A percentile compares a stretch with the other conserved stretches of the same genome.
phyloP scores from a whole-genome alignment of 1,284 basidiomycete species.

The Marasmius oreades region DNA sequence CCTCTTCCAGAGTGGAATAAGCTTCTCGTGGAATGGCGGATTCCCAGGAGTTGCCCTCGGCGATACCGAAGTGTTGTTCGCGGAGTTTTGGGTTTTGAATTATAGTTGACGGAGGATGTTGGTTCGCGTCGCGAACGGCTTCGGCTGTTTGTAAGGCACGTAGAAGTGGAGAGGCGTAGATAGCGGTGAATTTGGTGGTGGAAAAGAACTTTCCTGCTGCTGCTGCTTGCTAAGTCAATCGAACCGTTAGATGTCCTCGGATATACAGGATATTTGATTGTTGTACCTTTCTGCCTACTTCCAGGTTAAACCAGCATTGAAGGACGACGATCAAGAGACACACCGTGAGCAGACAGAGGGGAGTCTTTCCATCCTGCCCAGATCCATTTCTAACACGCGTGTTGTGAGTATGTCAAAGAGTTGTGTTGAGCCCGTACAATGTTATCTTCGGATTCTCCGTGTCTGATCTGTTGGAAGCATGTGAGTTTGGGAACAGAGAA shows the following conservation, averaged over 20 bases:
- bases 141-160: slow-evolving; percentile 68
- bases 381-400: slow-evolving; percentile 34
- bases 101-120: slow-evolving; percentile 50
- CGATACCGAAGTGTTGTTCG: slow-evolving; percentile 66
- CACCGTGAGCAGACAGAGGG: slow-evolving; percentile 72
- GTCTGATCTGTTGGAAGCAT: slow-evolving; percentile 49
- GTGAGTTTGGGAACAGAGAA: neutral
- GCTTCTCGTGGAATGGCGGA: slow-evolving; percentile 27
- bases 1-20: slow-evolving; percentile 34
- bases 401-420: slow-evolving; percentile 1
- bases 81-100: slow-evolving; percentile 47
- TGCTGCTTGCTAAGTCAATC: slow-evolving; percentile 60
- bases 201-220: slow-evolving; percentile 64
- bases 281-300: slow-evolving; percentile 27
- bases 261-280: neutral
- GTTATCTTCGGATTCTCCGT: slow-evolving; percentile 73
- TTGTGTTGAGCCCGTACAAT: slow-evolving; percentile 28
- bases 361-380: slow-evolving; percentile 86
- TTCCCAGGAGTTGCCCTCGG: slow-evolving; percentile 60
- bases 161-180: slow-evolving; percentile 74
- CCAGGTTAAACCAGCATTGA: neutral
- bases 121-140: slow-evolving; percentile 46
- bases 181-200: slow-evolving; percentile 51
- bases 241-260: neutral
- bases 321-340: slow-evolving; percentile 20